Percentiles rank a stretch among this genome's conserved stretches.
Conservation (phyloP, 495 filamentous ascomycete species). For the Penicillium parvum region DNA sequence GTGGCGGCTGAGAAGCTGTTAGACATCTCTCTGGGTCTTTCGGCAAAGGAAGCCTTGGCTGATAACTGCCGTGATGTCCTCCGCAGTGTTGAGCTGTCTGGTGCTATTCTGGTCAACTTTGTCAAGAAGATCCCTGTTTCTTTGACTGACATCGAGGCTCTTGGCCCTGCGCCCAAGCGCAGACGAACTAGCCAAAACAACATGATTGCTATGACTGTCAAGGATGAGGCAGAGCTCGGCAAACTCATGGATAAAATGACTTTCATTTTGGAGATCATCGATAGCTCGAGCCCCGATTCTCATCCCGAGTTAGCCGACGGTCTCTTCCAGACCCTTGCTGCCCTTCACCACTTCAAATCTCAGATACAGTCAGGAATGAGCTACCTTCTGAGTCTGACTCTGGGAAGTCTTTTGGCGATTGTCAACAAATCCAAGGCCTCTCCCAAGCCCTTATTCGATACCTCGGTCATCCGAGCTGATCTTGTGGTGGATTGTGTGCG, state of each 20-base stretch:
- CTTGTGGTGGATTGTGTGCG: conserved; percentile 88
- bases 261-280: conserved; percentile 82
- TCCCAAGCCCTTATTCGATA: conserved; percentile 61
- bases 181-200: conserved; percentile 69
- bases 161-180: conserved; percentile 65
- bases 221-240: conserved; percentile 51
- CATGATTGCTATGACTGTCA: conserved; percentile 38
- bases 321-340: conserved; percentile 77
- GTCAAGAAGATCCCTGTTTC: conserved; percentile 64
- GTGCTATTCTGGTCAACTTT: conserved; percentile 63
- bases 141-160: conserved; percentile 54
- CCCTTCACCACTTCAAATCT: conserved; percentile 73
- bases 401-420: conserved; percentile 73
- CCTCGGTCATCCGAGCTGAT: conserved; percentile 73
- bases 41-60: conserved; percentile 29
- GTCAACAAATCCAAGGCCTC: conserved; percentile 65
- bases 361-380: conserved; percentile 71
- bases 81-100: conserved; percentile 61
- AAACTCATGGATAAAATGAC: conserved; percentile 68
- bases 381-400: conserved; percentile 76
- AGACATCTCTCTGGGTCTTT: conserved; percentile 40
- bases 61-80: conserved; percentile 63
- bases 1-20: conserved; percentile 58
- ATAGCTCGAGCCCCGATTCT: conserved; percentile 64
- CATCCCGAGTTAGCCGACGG: conserved; percentile 69